Conservation (phyloP, 257 asterid species). For the Thymus quinquecostatus region DNA sequence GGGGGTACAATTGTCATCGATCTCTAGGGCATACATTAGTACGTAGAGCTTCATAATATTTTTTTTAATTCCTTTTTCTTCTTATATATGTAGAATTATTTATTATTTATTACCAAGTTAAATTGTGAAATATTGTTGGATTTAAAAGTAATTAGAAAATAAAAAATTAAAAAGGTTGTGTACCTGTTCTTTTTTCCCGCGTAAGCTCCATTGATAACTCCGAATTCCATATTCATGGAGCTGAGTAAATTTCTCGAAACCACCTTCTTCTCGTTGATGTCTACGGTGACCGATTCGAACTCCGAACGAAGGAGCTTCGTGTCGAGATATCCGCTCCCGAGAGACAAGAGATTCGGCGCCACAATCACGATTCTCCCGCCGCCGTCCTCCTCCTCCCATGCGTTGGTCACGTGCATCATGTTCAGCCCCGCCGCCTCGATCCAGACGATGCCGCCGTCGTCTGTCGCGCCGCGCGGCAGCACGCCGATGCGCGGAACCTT, state of each 20-base stretch:
- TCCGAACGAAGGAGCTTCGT: conserved; percentile 40
- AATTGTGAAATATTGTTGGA: too few relatives aligned
- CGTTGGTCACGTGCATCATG: conserved; percentile 43
- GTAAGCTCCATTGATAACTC: conserved; percentile 47
- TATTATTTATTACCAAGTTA: too few relatives aligned
- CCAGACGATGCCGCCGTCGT: conserved; percentile 51
- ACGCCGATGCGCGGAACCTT: conserved; percentile 58
- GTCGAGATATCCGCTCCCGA: conserved; percentile 34
- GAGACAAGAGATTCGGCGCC: conserved; percentile 39
- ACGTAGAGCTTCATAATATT: too few relatives aligned
- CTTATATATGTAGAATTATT: too few relatives aligned
- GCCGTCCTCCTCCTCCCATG: conserved; percentile 68
- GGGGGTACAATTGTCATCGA: too few relatives aligned
- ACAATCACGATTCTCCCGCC: conserved; percentile 43
- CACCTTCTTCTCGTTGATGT: conserved; percentile 38
- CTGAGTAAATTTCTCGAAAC: conserved; percentile 41
- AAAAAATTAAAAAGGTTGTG: background rate
- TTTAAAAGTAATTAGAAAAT: too few relatives aligned
- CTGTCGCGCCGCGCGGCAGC: conserved; percentile 46
- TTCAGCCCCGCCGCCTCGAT: conserved; percentile 52
- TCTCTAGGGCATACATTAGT: too few relatives aligned
- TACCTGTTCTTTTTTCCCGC: conserved; percentile 48
- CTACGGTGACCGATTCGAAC: conserved; percentile 45
- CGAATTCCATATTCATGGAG: conserved; percentile 44
- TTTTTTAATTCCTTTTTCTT: too few relatives aligned